A percentile compares a stretch with the other conserved stretches of the same genome.
These are phyloP conservation scores for Fusarium oligoseptatum DNA, from an alignment of 2,329 filamentous ascomycete species.

Conservation along the genomic window DNA sequence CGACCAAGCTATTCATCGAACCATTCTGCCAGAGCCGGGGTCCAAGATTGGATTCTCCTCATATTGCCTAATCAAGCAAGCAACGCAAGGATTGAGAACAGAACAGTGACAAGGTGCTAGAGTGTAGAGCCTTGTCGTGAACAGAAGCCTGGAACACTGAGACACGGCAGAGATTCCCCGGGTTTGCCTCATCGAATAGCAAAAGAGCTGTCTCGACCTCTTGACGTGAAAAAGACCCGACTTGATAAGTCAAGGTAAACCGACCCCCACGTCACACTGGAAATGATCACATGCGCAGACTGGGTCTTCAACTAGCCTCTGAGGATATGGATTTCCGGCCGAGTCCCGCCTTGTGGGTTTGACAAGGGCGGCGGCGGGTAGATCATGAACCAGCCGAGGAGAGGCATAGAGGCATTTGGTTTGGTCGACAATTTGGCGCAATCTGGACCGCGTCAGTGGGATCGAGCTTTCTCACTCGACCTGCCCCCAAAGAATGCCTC, in stretches of 20 bases:
- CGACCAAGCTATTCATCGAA: slow-evolving; percentile 19
- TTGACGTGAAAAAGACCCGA: background rate
- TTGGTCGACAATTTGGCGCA: background rate
- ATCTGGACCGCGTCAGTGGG: slow-evolving; percentile 3
- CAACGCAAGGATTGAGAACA: background rate
- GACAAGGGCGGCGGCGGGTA: slow-evolving; percentile 23
- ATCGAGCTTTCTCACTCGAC: background rate
- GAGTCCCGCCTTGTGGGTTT: slow-evolving; percentile 9
- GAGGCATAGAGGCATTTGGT: slow-evolving; percentile 3
- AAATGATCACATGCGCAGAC: slow-evolving; percentile 28
- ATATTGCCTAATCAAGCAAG: slow-evolving; percentile 22
- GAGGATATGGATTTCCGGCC: slow-evolving; percentile 5
- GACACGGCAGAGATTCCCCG: background rate
- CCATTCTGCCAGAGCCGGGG: slow-evolving; percentile 11
- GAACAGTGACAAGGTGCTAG: background rate
- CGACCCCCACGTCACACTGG: slow-evolving; percentile 6
- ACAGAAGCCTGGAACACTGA: background rate
- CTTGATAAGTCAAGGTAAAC: background rate
- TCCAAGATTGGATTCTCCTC: slow-evolving; percentile 17
- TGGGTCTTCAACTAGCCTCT: background rate
- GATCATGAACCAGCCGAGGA: slow-evolving; percentile 20
- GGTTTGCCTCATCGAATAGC: background rate
- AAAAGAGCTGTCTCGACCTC: background rate
- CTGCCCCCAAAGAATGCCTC: background rate
- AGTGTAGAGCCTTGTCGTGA: background rate